These are phyloP conservation scores for Fusarium scirpi DNA, from an alignment of 2,329 filamentous ascomycete species.

Conservation along the genomic window DNA sequence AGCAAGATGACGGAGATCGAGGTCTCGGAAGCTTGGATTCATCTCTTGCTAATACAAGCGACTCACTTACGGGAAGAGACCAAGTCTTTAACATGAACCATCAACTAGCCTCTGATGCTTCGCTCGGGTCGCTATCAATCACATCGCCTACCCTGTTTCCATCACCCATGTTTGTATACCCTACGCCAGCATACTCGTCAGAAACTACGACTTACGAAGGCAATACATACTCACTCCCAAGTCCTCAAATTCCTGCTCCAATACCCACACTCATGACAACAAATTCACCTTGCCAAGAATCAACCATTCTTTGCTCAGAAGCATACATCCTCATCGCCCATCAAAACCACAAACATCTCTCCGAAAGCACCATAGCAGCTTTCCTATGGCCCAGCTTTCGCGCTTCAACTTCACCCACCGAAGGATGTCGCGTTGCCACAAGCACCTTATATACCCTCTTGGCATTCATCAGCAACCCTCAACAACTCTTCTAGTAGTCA, in stretches of 20 bases:
- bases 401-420: constrained; percentile 27
- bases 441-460: neutral
- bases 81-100: too few relatives aligned
- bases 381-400: constrained; percentile 49
- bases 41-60: too few relatives aligned
- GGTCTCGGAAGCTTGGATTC: too few relatives aligned
- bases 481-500: too few relatives aligned
- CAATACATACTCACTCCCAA: neutral
- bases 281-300: constrained; percentile 28
- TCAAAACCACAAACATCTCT: constrained; percentile 37
- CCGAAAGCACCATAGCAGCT: constrained; percentile 20
- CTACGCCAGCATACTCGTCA: neutral
- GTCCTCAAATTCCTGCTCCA: too few relatives aligned
- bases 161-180: accelerated
- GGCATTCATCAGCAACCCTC: neutral
- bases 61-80: too few relatives aligned
- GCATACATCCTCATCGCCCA: constrained; percentile 51
- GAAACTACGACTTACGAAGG: neutral
- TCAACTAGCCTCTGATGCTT: too few relatives aligned
- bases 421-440: constrained; percentile 50
- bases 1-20: too few relatives aligned
- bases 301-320: constrained; percentile 50
- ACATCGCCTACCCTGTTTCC: neutral
- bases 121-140: too few relatives aligned
- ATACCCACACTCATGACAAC: neutral